Conservation (phyloP, 768 basidiomycete species). For the Leccinum incarnatum region DNA sequence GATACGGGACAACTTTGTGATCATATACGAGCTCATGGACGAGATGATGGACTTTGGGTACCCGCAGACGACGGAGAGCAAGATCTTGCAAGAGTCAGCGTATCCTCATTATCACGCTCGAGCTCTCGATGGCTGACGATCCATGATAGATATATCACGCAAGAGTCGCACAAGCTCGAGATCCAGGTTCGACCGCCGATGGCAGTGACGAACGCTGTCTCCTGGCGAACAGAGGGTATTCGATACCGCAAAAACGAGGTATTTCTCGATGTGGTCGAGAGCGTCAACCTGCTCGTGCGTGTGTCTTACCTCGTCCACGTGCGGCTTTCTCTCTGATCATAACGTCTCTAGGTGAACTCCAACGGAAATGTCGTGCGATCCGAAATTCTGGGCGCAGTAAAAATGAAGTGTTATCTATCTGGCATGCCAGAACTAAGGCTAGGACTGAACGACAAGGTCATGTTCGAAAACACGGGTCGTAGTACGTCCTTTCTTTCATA, state of each 20-base stretch:
- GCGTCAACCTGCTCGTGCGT: conserved; percentile 90
- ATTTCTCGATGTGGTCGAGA: conserved; percentile 97
- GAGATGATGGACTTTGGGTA: conserved; percentile 99
- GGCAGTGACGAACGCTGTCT: conserved; percentile 97
- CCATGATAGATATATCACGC: conserved; percentile 82
- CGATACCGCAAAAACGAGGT: conserved; percentile 99
- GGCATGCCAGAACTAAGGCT: conserved; percentile 99
- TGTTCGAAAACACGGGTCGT: conserved; percentile 97
- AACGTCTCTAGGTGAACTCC: conserved; percentile 74
- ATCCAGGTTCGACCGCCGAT: conserved; percentile 89
- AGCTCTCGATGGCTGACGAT: not conserved
- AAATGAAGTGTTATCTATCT: conserved; percentile 99
- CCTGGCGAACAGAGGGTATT: conserved; percentile 97
- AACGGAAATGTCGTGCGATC: conserved; percentile 96
- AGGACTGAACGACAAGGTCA: conserved; percentile 98
- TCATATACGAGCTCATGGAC: conserved; percentile 97
- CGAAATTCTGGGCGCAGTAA: conserved; percentile 96
- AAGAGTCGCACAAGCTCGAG: conserved; percentile 97
- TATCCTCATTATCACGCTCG: not conserved
- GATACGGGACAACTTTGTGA: conserved; percentile 98
- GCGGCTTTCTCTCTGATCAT: not conserved
- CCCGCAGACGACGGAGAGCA: conserved; percentile 98
- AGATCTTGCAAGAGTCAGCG: conserved; percentile 92
- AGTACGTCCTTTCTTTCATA: conserved; percentile 50
- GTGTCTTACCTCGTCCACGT: not conserved